A percentile compares a stretch with the other conserved stretches of the same genome.
These are phyloP conservation scores for Paragyromitra xinjiangensis DNA, from an alignment of 495 filamentous ascomycete genomes.

Conservation along the genomic window DNA sequence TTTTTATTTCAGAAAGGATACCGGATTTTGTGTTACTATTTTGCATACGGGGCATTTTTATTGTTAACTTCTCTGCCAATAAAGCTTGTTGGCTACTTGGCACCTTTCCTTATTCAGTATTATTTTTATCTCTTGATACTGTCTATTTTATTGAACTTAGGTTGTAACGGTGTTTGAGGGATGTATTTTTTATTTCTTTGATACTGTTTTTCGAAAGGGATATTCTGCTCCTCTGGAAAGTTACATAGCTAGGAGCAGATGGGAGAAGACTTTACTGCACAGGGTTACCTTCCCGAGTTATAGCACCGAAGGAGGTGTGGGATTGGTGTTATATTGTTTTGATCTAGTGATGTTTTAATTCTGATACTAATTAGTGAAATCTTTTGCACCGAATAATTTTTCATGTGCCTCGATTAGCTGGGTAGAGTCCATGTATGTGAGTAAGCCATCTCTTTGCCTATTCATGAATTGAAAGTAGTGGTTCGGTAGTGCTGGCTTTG, in stretches of 20 bases:
- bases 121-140: background rate
- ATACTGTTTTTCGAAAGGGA: background rate
- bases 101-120: conserved; percentile 22
- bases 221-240: conserved; percentile 8
- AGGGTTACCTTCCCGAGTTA: background rate
- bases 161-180: conserved; percentile 28
- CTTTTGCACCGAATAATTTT: background rate
- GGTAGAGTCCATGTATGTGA: too few species aligned
- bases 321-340: conserved; percentile 3
- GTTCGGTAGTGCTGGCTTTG: too few species aligned
- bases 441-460: background rate
- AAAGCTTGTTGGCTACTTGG: conserved; percentile 7
- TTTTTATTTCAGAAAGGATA: conserved; percentile 35
- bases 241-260: conserved; percentile 17
- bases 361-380: background rate
- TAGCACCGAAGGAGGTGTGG: background rate
- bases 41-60: conserved; percentile 40
- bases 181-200: conserved; percentile 18
- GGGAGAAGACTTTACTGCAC: conserved; percentile 5
- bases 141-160: conserved; percentile 14
- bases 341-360: background rate
- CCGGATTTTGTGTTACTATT: conserved; percentile 40
- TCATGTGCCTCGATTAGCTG: background rate
- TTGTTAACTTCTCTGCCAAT: conserved; percentile 21
- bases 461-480: too few species aligned